phyloP scores from a whole-genome alignment of 2,329 filamentous ascomycete genomes.

The Beauveria rudraprayagi region DNA sequence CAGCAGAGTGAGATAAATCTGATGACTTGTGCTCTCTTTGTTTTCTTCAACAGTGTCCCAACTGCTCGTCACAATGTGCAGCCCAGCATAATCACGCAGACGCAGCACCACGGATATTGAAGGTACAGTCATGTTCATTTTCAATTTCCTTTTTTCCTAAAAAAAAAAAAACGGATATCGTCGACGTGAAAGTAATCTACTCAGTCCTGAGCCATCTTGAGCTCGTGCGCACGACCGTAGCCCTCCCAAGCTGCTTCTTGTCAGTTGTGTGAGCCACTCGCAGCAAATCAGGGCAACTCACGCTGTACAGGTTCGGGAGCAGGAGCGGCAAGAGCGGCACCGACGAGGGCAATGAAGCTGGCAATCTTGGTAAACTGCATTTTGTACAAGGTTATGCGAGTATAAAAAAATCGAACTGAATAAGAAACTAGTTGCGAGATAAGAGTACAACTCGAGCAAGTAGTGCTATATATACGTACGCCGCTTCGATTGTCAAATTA shows the following conservation, averaged over 20 bases:
- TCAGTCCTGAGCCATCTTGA: conserved; percentile 1
- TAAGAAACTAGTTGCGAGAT: neutral
- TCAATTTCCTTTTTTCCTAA: too few species aligned
- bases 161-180: too few species aligned
- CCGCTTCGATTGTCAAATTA: too few species aligned
- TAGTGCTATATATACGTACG: neutral
- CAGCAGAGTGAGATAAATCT: too few species aligned
- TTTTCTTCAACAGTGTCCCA: too few species aligned
- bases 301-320: neutral
- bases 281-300: neutral
- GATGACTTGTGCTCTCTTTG: too few species aligned
- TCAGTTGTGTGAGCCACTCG: neutral
- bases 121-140: too few species aligned
- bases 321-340: neutral
- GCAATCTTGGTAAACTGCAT: neutral
- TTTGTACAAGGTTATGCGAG: neutral
- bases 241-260: neutral
- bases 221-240: neutral
- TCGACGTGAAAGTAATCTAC: too few species aligned
- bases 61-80: too few species aligned
- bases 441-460: neutral
- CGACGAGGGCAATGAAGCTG: neutral
- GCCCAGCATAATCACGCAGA: too few species aligned
- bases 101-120: too few species aligned
- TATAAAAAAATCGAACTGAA: neutral